Conservation (phyloP, 2,329 filamentous ascomycete genomes). For the Waltergamsia citrina region DNA sequence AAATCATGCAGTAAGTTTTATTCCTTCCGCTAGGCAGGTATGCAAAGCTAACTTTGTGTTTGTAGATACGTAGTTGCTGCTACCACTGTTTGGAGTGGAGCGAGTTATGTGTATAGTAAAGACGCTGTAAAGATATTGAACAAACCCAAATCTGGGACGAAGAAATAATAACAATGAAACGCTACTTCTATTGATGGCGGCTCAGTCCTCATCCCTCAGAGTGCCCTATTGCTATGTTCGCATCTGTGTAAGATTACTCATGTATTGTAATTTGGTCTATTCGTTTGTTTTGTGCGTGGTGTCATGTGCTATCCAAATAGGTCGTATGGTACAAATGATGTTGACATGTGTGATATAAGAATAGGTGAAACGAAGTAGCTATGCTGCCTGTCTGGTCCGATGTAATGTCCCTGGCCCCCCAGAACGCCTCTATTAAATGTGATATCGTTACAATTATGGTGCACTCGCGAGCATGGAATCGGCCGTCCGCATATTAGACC, state of each 20-base stretch:
- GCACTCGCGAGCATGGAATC: not conserved
- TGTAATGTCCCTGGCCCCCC: not conserved
- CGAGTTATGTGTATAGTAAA: conserved; percentile 85
- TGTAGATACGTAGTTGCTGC: conserved; percentile 71
- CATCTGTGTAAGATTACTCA: not conserved
- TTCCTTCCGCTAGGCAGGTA: not conserved
- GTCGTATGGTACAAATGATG: conserved; percentile 3
- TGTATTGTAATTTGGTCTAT: not conserved
- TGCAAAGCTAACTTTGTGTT: conserved; percentile 3
- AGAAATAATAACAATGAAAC: conserved; percentile 3
- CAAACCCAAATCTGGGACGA: conserved; percentile 8
- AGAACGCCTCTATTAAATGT: conserved; percentile 1
- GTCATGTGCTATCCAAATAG: too few relatives aligned
- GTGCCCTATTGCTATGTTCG: not conserved
- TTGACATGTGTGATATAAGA: not conserved
- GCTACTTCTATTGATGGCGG: too few relatives aligned
- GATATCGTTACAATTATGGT: not conserved
- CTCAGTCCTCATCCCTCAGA: too few relatives aligned
- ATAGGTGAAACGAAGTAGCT: too few relatives aligned
- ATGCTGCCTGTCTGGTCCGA: not conserved
- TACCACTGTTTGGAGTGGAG: conserved; percentile 88
- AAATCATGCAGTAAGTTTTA: conserved; percentile 51
- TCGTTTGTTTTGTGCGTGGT: not conserved
- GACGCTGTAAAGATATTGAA: conserved; percentile 81
- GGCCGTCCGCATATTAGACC: conserved; percentile 3